A percentile compares a stretch with the other conserved stretches of the same genome.
These are phyloP conservation scores for Tuber melanosporum DNA, from an alignment of 495 filamentous ascomycete genomes.

Conservation along the genomic window DNA sequence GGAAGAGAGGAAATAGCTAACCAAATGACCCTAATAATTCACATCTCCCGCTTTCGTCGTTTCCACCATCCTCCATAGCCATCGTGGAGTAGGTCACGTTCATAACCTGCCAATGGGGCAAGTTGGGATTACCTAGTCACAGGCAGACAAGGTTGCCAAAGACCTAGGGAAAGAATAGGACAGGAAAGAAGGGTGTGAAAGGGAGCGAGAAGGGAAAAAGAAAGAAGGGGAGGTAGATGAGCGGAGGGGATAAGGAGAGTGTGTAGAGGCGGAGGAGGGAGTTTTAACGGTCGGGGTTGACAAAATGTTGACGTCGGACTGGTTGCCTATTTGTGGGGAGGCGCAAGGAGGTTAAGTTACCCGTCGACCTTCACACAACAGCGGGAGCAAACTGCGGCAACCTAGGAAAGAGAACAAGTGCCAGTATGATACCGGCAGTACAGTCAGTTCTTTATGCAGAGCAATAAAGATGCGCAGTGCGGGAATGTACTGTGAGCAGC, in stretches of 20 bases:
- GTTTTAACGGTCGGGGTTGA: neutral
- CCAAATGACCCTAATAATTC: conserved; percentile 41
- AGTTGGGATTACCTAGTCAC: conserved; percentile 7
- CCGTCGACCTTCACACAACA: conserved; percentile 1
- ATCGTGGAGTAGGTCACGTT: conserved; percentile 30
- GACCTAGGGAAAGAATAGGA: neutral
- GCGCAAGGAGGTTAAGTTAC: conserved; percentile 11
- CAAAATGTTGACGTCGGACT: conserved; percentile 1
- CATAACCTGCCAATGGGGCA: conserved; percentile 21
- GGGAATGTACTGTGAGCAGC: neutral
- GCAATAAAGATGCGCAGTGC: neutral
- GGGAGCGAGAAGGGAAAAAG: neutral
- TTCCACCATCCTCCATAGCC: conserved; percentile 23
- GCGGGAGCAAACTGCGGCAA: neutral
- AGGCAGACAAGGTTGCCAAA: neutral
- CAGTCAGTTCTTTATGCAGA: neutral
- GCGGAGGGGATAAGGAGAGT: neutral
- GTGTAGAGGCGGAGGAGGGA: neutral
- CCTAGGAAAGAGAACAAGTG: neutral
- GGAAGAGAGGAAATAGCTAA: conserved; percentile 14
- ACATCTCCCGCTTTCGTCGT: conserved; percentile 35
- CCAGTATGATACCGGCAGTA: too few relatives aligned
- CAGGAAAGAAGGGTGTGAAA: neutral
- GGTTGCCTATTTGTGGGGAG: conserved; percentile 14
- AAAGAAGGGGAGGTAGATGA: neutral